These are phyloP conservation scores for Alloteropsis angusta DNA, from an alignment of 202 grass and related monocot genomes.

Conservation along the genomic window DNA sequence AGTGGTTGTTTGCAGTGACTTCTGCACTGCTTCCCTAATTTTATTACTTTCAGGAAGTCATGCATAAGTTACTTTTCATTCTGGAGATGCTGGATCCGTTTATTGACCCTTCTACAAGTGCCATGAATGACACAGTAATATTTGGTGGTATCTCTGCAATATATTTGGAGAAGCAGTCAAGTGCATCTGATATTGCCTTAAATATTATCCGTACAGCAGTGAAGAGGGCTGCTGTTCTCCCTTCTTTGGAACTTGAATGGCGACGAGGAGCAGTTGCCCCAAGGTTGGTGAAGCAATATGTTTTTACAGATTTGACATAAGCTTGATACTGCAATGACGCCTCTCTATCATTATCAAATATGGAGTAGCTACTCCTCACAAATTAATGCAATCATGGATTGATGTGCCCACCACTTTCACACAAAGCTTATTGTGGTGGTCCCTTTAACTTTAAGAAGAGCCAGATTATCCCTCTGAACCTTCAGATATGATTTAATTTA, in stretches of 20 bases:
- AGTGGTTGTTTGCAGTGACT: background rate
- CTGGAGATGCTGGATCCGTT: constrained; percentile 93
- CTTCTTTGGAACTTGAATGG: constrained; percentile 91
- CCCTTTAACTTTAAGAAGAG: background rate
- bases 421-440: background rate
- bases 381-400: background rate
- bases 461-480: background rate
- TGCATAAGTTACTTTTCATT: constrained; percentile 85
- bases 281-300: constrained; percentile 47
- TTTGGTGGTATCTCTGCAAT: constrained; percentile 59
- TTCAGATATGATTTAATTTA: background rate
- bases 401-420: background rate
- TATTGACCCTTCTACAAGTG: constrained; percentile 57
- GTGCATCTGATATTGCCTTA: constrained; percentile 45
- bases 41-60: constrained; percentile 62
- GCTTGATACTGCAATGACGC: background rate
- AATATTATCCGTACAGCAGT: constrained; percentile 73
- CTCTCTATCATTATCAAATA: background rate
- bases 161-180: constrained; percentile 62
- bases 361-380: background rate
- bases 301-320: constrained; percentile 22
- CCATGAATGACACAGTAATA: constrained; percentile 38
- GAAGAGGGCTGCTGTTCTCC: constrained; percentile 62
- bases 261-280: constrained; percentile 53
- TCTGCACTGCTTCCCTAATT: constrained; percentile 26